These are phyloP conservation scores for Glycine tomentella DNA, from an alignment of 306 rosid genomes.

Conservation along the genomic window DNA sequence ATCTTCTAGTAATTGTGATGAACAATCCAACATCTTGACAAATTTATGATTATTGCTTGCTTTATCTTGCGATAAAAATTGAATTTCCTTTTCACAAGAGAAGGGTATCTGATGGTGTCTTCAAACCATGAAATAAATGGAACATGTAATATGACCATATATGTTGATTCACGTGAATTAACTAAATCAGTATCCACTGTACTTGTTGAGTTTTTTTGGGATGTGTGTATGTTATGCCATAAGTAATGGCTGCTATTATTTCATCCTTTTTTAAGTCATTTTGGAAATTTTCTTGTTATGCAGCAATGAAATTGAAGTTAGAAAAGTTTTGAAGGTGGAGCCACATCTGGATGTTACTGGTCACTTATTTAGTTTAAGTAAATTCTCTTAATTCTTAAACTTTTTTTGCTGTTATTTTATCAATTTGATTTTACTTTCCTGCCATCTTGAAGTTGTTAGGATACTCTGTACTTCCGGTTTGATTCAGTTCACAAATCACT, in stretches of 20 bases:
- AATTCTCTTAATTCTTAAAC: slow-evolving; percentile 53
- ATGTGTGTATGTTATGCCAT: background rate
- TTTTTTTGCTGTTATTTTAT: slow-evolving; percentile 7
- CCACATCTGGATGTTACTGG: slow-evolving; percentile 92
- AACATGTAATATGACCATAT: background rate
- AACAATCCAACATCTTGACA: background rate
- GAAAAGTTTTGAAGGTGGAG: slow-evolving; percentile 88
- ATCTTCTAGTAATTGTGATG: background rate
- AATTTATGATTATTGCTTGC: background rate
- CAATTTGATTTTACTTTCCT: slow-evolving; percentile 11
- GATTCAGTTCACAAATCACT: background rate
- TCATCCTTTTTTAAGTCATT: slow-evolving; percentile 14
- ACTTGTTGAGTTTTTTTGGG: background rate
- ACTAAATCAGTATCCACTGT: background rate
- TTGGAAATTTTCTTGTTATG: slow-evolving; percentile 45
- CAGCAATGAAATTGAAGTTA: slow-evolving; percentile 79
- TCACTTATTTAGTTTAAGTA: slow-evolving; percentile 84
- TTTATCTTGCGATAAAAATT: slow-evolving; percentile 16
- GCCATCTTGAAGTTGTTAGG: slow-evolving; percentile 11
- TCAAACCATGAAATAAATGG: slow-evolving; percentile 1
- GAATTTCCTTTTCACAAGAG: background rate
- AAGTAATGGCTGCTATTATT: slow-evolving; percentile 2
- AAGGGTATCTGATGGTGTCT: slow-evolving; percentile 15
- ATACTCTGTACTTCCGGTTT: slow-evolving; percentile 2
- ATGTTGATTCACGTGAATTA: slow-evolving; percentile 1